Percentiles rank a stretch among this genome's conserved stretches.
These are phyloP conservation scores for Fragaria nilgerrensis DNA, from an alignment of 306 rosid species.

Conservation along the genomic window DNA sequence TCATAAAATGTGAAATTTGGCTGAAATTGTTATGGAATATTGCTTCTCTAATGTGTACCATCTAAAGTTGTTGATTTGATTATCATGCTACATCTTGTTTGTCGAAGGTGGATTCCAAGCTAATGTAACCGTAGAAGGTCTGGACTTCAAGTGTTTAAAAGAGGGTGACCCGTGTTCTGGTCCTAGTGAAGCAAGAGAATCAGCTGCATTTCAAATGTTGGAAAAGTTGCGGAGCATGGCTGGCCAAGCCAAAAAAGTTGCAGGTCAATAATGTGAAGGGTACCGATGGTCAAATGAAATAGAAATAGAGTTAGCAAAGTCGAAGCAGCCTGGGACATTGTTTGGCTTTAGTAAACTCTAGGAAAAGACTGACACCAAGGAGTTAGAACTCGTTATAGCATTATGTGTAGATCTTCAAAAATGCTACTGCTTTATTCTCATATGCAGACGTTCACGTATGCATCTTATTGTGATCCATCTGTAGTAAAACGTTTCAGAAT, in stretches of 20 bases:
- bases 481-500: background rate
- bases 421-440: background rate
- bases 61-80: background rate
- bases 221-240: conserved; percentile 26
- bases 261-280: background rate
- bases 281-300: background rate
- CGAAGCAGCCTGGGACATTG: background rate
- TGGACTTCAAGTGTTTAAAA: conserved; percentile 48
- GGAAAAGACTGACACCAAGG: background rate
- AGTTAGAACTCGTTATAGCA: background rate
- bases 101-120: conserved; percentile 66
- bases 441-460: background rate
- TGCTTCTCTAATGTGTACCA: background rate
- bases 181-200: conserved; percentile 46
- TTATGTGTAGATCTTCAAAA: background rate
- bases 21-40: background rate
- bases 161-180: conserved; percentile 28
- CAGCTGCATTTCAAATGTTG: conserved; percentile 50
- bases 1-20: background rate
- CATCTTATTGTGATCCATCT: background rate
- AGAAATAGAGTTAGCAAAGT: background rate
- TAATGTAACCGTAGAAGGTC: conserved; percentile 46
- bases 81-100: background rate
- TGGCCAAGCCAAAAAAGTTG: background rate
- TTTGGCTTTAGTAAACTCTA: background rate